Evolutionary conservation across 2,329 filamentous ascomycete genomes (phyloP), one percentile per base, ranked within the genome.

Genomic region (Pseudocercospora cruenta): DNA sequence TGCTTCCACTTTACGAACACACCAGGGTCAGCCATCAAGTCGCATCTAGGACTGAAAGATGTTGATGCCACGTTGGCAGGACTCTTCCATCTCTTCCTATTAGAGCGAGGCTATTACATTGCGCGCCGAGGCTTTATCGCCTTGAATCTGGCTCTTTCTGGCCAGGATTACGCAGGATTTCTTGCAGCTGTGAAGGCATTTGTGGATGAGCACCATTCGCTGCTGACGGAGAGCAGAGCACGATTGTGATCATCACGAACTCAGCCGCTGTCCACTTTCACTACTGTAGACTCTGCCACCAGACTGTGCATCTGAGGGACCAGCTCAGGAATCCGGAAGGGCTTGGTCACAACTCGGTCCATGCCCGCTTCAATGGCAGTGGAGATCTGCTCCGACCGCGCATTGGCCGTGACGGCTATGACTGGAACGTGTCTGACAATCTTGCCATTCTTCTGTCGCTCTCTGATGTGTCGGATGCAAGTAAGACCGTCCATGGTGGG

Each of bases 371-470:
- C 69, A 16, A 74, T 68, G 31, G 75, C 75, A 19, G 65, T 65
- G 3, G 71, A 59, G n/a, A 75, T 73, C 64, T 78, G 76, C 62
- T 78, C 77, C 1, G 70, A 67, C 4, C 77, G 60, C 22, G 74
- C 76, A 66, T 78, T 78, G 2, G 76, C 77, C 9, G 75, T 77
- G 4, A 78, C 75, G 2, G 74, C 76, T 47, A 78, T 72, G 24
- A 78, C 75, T 0, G 74, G 75, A 0, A 76, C 70, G 14, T 74
- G 72, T 0, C 67, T 51, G 2, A 22, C 39, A 57, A 91, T 85
- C 26, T 60, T 49, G 16, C 73, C 71, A 16, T 61, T 66, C 1
- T 60, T 51, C 63, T 78, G 71, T n/a, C 71, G 58, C 28, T 69
- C 61, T 2, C 76, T 67, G 14, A 78, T 77, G 31, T 75, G 69